Conservation (phyloP, 2,329 filamentous ascomycete genomes). For the Pyricularia sp. region DNA sequence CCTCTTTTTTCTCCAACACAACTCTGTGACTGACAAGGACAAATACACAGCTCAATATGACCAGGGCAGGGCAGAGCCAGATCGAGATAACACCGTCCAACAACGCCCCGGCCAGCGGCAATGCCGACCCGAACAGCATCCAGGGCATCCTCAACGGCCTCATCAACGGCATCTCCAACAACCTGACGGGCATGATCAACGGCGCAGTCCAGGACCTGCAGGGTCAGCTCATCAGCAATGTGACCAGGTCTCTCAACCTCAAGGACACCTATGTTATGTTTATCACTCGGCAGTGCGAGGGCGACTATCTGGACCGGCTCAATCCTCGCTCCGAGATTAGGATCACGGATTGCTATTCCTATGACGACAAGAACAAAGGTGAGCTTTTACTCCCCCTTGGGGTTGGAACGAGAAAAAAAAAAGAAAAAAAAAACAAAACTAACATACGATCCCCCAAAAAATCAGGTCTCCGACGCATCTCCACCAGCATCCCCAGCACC, state of each 20-base stretch:
- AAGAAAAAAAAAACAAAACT: neutral
- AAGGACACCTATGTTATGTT: constrained; percentile 14
- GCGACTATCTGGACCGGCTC: constrained; percentile 8
- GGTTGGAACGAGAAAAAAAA: neutral
- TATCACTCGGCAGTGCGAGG: constrained; percentile 14
- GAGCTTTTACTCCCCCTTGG: neutral
- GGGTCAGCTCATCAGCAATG: constrained; percentile 13
- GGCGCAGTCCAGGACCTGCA: constrained; percentile 13
- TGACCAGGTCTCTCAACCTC: constrained; percentile 12
- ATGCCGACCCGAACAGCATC: constrained; percentile 7
- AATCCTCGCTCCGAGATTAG: constrained; percentile 8
- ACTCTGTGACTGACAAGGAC: neutral
- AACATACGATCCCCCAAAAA: too few species aligned
- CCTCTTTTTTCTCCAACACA: too few species aligned
- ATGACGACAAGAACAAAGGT: neutral
- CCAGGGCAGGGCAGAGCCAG: neutral
- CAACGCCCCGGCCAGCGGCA: neutral
- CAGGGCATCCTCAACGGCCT: constrained; percentile 10
- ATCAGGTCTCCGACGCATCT: constrained; percentile 13
- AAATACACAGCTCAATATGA: constrained; percentile 1
- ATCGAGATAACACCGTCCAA: constrained; percentile 1
- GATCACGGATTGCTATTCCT: constrained; percentile 7
- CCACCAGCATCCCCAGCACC: constrained; percentile 13
- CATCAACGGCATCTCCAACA: constrained; percentile 11
- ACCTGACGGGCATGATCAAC: constrained; percentile 7